Evolutionary conservation across 208 protist genomes (phyloP).

Genomic region (Crithidia mellificae): DNA sequence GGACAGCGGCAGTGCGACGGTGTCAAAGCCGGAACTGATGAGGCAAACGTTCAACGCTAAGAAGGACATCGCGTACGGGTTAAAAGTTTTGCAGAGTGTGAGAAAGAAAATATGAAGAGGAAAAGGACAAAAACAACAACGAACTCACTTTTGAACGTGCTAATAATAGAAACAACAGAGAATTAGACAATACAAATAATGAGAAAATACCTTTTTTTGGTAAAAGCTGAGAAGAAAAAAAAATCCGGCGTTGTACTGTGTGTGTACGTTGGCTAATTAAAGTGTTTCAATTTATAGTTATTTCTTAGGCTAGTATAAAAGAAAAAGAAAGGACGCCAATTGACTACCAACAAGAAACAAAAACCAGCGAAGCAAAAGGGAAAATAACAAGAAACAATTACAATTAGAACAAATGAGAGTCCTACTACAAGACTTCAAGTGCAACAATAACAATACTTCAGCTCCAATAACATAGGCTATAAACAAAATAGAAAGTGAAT

Average conservation of each 20-base stretch:
- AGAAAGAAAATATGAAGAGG: too few species aligned
- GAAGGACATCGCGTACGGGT: too few species aligned
- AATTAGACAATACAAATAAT: too few species aligned
- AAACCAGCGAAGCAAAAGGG: not conserved
- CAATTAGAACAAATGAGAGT: constrained; percentile 7
- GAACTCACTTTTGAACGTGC: too few species aligned
- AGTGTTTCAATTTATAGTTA: not conserved
- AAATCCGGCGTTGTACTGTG: too few species aligned
- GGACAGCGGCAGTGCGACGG: constrained; percentile 66
- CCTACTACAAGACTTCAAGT: not conserved
- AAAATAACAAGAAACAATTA: not conserved
- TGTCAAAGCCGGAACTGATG: constrained; percentile 67
- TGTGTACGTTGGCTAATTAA: too few species aligned
- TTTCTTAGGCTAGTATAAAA: not conserved
- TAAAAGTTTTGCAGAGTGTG: too few species aligned
- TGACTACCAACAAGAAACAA: too few species aligned
- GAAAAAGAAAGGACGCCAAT: not conserved
- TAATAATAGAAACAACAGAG: too few species aligned
- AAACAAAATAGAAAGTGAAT: not conserved
- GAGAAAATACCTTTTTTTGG: too few species aligned
- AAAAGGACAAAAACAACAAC: too few species aligned
- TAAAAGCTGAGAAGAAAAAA: too few species aligned
- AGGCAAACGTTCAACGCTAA: constrained; percentile 76
- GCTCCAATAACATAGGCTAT: not conserved
- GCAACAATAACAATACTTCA: constrained; percentile 1